Base-by-base conservation (phyloP, 129 eudicot genomes). In the Lonicera japonica region DNA sequence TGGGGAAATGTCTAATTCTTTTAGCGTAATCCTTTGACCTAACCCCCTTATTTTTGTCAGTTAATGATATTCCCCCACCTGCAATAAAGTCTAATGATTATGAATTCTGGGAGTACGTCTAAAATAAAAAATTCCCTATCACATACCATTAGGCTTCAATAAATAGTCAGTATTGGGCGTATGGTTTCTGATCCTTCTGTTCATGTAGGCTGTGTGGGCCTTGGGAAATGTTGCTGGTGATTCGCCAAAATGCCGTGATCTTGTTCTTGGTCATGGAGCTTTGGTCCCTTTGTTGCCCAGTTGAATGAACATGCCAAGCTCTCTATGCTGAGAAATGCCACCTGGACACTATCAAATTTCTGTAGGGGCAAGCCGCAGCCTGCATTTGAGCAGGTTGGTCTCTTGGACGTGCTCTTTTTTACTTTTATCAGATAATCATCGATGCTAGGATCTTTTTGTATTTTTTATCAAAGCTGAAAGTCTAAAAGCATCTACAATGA, bases 311-410 rank as follows among this genome's bases (percentile, higher is more conserved):
- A 82, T 69, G 84, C 96, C n/a, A 88, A 88, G 55, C 63, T 88
- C 16, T 88, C 96, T 22, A 88, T 88, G 96, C 70, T 88, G 77
- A 71, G 96, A 61, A 88, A 88, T 74, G 96, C 96, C 8, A 88
- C 94, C 7, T 88, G 96, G 96, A 88, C 96, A 14, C 74, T 88
- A 36, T 88, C 96, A 38, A 88, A 84, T 60, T 88, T 88, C 66
- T 88, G 96, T 70, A 81, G 96, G 63, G 96, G 96, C 77, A 88
- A 88, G 67, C 96, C 94, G 5, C 96, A 88, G 39, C 94, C 96
- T 59, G 41, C 82, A 4, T 88, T 84, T 71, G 94, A 84, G 17
- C 94, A 84, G 96, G 96, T 88, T 67, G 16, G 70, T 63, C 7
- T 56, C 8, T 63, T 68, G 50, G 9, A 40, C 38, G 39, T 57